Evolutionary conservation across 371 early-diverging fungal species (phyloP).

Genomic region (Apophysomyces ossiformis): DNA sequence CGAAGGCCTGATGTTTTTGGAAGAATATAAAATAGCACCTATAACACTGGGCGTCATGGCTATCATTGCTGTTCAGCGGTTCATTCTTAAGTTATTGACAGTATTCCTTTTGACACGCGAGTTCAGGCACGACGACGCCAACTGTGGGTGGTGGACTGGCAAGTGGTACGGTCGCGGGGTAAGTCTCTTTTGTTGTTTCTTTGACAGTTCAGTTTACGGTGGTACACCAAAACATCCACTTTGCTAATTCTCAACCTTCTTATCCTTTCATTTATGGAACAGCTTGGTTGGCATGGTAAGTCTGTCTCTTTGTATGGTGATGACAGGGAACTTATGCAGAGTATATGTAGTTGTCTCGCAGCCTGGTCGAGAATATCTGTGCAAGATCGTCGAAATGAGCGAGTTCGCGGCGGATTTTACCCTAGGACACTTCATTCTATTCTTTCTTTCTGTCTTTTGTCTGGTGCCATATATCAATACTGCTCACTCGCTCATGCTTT

Average conservation of each 20-base stretch:
- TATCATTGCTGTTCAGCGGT: slow-evolving; percentile 70
- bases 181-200: slow-evolving; percentile 36
- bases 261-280: background rate
- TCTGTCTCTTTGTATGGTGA: background rate
- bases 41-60: slow-evolving; percentile 74
- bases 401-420: slow-evolving; percentile 84
- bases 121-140: slow-evolving; percentile 81
- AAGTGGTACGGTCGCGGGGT: slow-evolving; percentile 83
- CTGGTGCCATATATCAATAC: slow-evolving; percentile 78
- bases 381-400: slow-evolving; percentile 88
- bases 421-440: slow-evolving; percentile 75
- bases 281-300: slow-evolving; percentile 57
- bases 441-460: slow-evolving; percentile 71
- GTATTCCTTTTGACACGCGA: slow-evolving; percentile 79
- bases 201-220: too few species aligned
- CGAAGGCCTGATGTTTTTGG: slow-evolving; percentile 71
- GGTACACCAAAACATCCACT: background rate
- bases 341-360: slow-evolving; percentile 60
- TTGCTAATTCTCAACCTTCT: background rate
- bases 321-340: background rate
- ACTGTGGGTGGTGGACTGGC: slow-evolving; percentile 92
- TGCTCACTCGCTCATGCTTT: slow-evolving; percentile 84
- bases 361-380: slow-evolving; percentile 79
- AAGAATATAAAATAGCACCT: slow-evolving; percentile 64
- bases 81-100: slow-evolving; percentile 70